Percentiles rank a stretch among this genome's conserved stretches.
Evolutionary conservation across 1,139 yeast genomes (phyloP).

Genomic region (Torulaspora globosa): DNA sequence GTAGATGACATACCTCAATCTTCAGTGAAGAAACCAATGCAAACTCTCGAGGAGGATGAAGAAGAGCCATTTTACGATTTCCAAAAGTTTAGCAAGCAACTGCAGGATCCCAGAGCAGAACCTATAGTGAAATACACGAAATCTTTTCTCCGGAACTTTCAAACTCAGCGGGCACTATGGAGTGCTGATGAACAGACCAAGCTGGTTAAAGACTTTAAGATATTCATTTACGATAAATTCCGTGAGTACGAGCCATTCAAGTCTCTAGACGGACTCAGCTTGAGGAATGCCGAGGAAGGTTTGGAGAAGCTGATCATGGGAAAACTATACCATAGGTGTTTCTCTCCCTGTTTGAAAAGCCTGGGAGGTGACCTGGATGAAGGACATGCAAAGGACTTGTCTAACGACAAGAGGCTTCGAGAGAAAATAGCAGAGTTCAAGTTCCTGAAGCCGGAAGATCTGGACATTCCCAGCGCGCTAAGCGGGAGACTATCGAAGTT

Average conservation of each 20-base stretch:
- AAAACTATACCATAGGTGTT: slow-evolving; percentile 69
- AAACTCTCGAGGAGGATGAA: slow-evolving; percentile 15
- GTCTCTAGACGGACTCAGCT: slow-evolving; percentile 54
- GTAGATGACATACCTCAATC: background rate
- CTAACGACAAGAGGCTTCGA: slow-evolving; percentile 54
- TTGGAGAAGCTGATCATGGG: slow-evolving; percentile 91
- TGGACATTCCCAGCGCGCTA: slow-evolving; percentile 62
- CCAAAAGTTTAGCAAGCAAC: slow-evolving; percentile 67
- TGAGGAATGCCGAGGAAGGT: slow-evolving; percentile 81
- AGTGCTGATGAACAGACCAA: slow-evolving; percentile 73
- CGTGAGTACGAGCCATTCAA: slow-evolving; percentile 68
- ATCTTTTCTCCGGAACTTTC: slow-evolving; percentile 73
- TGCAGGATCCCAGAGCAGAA: slow-evolving; percentile 74
- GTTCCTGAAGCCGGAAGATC: slow-evolving; percentile 75
- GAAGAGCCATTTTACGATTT: slow-evolving; percentile 50
- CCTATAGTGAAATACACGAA: slow-evolving; percentile 84
- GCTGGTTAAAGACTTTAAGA: slow-evolving; percentile 67
- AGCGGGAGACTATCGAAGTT: slow-evolving; percentile 52
- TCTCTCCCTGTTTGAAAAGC: slow-evolving; percentile 66
- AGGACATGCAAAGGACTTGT: slow-evolving; percentile 58
- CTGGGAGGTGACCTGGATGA: slow-evolving; percentile 40
- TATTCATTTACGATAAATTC: slow-evolving; percentile 66
- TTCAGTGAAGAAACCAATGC: slow-evolving; percentile 7
- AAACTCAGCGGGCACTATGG: slow-evolving; percentile 56
- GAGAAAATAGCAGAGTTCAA: slow-evolving; percentile 60